Evolutionary conservation across 2,329 filamentous ascomycete genomes (phyloP), one percentile per base, ranked within the genome.

Genomic region (Alternaria dauci): DNA sequence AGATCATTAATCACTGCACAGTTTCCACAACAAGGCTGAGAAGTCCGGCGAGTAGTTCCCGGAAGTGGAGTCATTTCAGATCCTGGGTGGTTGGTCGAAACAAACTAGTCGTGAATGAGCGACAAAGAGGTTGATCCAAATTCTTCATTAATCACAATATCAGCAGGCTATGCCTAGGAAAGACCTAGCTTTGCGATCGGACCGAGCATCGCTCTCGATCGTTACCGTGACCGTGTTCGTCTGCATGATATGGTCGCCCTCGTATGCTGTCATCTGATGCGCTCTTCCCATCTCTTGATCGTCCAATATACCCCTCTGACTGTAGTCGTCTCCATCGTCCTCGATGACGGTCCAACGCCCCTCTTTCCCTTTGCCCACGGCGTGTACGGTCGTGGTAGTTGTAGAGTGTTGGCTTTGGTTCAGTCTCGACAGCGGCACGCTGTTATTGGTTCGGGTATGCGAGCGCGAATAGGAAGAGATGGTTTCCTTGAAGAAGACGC

Each of bases 401-500:
- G 42, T 25, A 34, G 58, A 61, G 18, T 50, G 30, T 26, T 58
- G 61, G 11, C 39, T 58, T 16, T 25, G 51, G 20, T 62, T 41
- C 23, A 55, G 18, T 11, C 46, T 41, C 4, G 56, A 56, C 8
- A 59, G 11, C 3, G 55, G 60, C 4, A 60, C 44, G 16, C 38
- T 41, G n/a, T 41, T 16, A 7, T 47, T 53, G 2, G 52, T 36
- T 1, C 23, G 28, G n/a, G 25, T 38, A 8, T 39, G 28, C 34
- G 44, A 50, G 26, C 48, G 48, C 8, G 52, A 43, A 38, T 50
- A 47, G 0, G 57, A 60, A 8, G 62, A 67, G 2, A 69, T 65
- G 1, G 63, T 65, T n/a, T 74, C 66, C n/a, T 70, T 71, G 65
- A 75, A 69, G 63, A 74, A 74, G 8, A 74, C 73, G 28, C 73